These are phyloP conservation scores for Myochromella boudieri DNA, from an alignment of 768 basidiomycete genomes.

Conservation along the genomic window DNA sequence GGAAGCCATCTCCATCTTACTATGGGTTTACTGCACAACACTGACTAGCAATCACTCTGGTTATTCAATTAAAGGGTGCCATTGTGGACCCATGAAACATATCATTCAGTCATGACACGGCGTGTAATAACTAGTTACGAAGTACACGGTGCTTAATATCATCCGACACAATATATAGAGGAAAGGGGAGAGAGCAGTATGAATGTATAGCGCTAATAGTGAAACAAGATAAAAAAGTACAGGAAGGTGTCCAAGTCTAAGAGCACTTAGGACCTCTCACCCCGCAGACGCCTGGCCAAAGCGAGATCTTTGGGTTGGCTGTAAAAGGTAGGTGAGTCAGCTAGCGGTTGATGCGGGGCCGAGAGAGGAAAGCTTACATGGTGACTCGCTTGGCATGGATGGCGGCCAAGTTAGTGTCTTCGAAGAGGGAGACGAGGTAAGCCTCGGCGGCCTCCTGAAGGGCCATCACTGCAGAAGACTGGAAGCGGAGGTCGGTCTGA, in stretches of 20 bases:
- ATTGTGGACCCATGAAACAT: slow-evolving; percentile 4
- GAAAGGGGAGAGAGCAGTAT: not conserved
- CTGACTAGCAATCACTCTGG: not conserved
- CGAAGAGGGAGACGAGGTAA: slow-evolving; percentile 83
- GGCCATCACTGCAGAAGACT: slow-evolving; percentile 92
- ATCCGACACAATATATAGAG: slow-evolving; percentile 17
- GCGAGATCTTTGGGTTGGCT: slow-evolving; percentile 90
- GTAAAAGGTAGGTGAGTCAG: slow-evolving; percentile 14
- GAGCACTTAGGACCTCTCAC: slow-evolving; percentile 70
- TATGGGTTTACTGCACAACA: too few relatives aligned
- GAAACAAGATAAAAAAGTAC: not conserved
- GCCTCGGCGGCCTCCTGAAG: slow-evolving; percentile 93
- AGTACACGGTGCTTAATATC: slow-evolving; percentile 16
- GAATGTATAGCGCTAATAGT: slow-evolving; percentile 4
- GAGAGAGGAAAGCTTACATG: slow-evolving; percentile 40
- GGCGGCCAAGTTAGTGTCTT: slow-evolving; percentile 89
- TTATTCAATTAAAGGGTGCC: not conserved
- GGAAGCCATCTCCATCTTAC: too few relatives aligned
- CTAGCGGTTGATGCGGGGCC: slow-evolving; percentile 13
- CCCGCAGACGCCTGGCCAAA: slow-evolving; percentile 81
- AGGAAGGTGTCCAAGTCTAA: not conserved
- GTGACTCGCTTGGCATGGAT: slow-evolving; percentile 86
- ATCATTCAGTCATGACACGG: slow-evolving; percentile 7
- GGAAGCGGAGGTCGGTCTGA: slow-evolving; percentile 91
- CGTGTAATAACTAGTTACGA: slow-evolving; percentile 13